A percentile compares a stretch with the other conserved stretches of the same genome.
Evolutionary conservation across 192 early-diverging fungal species (phyloP).

Genomic region (Backusella westeae): DNA sequence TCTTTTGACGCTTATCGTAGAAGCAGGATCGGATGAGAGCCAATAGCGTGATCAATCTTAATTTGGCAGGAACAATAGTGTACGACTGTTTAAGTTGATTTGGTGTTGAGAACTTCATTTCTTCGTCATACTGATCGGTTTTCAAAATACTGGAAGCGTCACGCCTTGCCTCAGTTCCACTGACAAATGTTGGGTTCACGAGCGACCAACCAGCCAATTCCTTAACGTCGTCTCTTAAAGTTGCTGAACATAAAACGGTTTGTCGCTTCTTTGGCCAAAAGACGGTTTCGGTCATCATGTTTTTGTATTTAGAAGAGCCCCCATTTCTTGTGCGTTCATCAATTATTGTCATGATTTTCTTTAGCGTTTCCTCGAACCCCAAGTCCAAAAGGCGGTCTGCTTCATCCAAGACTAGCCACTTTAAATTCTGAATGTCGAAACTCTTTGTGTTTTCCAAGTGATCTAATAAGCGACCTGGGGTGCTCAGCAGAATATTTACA

Average conservation of each 20-base stretch:
- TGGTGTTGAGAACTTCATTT: constrained; percentile 67
- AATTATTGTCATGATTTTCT: constrained; percentile 64
- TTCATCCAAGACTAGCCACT: constrained; percentile 98
- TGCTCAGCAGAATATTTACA: constrained; percentile 85
- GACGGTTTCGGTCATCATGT: constrained; percentile 26
- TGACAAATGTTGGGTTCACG: constrained; percentile 76
- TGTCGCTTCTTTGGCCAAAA: constrained; percentile 65
- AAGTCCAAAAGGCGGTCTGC: constrained; percentile 95
- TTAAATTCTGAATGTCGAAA: constrained; percentile 79
- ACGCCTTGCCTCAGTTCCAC: constrained; percentile 46
- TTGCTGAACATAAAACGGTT: constrained; percentile 89
- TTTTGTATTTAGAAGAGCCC: constrained; percentile 32
- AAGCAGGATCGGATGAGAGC: constrained; percentile 66
- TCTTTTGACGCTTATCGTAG: constrained; percentile 21
- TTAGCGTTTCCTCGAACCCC: constrained; percentile 83
- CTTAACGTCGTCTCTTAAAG: constrained; percentile 81
- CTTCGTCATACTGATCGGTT: constrained; percentile 28
- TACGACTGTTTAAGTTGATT: constrained; percentile 87
- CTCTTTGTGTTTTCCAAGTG: constrained; percentile 82
- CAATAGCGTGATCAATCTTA: constrained; percentile 83
- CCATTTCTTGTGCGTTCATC: constrained; percentile 46
- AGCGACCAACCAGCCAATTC: constrained; percentile 78
- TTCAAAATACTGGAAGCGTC: not conserved
- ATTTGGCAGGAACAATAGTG: constrained; percentile 85
- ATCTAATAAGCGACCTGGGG: constrained; percentile 93